phyloP scores from a whole-genome alignment of 2,329 filamentous ascomycete genomes.

The Knufia fluminis region DNA sequence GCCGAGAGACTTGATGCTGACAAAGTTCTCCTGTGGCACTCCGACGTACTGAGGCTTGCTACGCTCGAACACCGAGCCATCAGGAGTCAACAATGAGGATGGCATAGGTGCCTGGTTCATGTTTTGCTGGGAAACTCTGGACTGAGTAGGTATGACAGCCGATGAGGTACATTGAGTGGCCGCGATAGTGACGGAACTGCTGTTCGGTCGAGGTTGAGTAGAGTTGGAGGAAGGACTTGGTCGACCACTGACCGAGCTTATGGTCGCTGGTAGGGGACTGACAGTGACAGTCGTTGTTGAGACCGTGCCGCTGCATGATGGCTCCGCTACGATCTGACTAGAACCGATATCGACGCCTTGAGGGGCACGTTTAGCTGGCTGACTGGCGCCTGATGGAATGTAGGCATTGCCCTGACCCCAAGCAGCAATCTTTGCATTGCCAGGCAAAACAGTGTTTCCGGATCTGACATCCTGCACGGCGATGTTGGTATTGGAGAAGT shows the following conservation, averaged over 20 bases:
- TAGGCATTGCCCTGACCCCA: constrained; percentile 79
- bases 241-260: neutral
- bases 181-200: constrained; percentile 8
- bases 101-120: constrained; percentile 55
- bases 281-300: constrained; percentile 4
- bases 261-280: constrained; percentile 2
- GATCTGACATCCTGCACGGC: constrained; percentile 46
- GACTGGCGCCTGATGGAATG: constrained; percentile 23
- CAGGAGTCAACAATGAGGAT: constrained; percentile 50
- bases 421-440: constrained; percentile 57
- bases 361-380: constrained; percentile 11
- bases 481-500: constrained; percentile 61
- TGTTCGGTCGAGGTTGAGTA: constrained; percentile 2
- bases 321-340: constrained; percentile 12
- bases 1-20: constrained; percentile 73
- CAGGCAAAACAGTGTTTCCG: constrained; percentile 50
- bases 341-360: constrained; percentile 13
- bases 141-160: constrained; percentile 26
- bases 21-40: constrained; percentile 58
- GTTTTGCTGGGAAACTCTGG: constrained; percentile 47
- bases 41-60: constrained; percentile 82
- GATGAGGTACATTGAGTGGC: constrained; percentile 9
- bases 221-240: constrained; percentile 12
- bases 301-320: constrained; percentile 8
- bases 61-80: constrained; percentile 67